Conservation (phyloP, 768 basidiomycete species). For the Hydnum rufescens region DNA sequence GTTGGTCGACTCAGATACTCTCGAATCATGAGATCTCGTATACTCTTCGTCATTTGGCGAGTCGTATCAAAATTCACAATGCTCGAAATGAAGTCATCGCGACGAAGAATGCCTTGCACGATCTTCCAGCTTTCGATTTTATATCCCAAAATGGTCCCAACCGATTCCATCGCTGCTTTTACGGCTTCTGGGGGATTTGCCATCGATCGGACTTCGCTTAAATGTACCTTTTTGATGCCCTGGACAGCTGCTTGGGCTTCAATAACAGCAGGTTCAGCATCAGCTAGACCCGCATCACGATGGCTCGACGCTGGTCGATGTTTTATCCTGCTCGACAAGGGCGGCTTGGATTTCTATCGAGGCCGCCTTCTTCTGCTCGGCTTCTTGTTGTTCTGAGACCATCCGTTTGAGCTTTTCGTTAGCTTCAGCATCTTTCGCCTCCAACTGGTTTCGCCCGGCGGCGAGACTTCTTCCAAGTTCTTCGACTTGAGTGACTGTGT, state of each 20-base stretch:
- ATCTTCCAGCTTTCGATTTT: constrained; percentile 94
- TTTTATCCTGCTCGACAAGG: constrained; percentile 71
- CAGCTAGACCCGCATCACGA: constrained; percentile 93
- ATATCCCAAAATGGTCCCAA: constrained; percentile 88
- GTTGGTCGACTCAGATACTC: constrained; percentile 82
- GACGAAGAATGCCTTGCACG: constrained; percentile 85
- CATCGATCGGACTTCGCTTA: constrained; percentile 96
- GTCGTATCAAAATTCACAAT: constrained; percentile 93
- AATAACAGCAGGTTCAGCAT: constrained; percentile 90
- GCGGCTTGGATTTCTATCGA: constrained; percentile 93
- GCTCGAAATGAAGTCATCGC: constrained; percentile 89
- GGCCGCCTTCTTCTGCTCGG: constrained; percentile 92
- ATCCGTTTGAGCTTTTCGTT: constrained; percentile 95
- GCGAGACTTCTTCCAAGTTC: constrained; percentile 89
- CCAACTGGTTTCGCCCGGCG: constrained; percentile 76
- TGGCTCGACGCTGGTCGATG: constrained; percentile 75
- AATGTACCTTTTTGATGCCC: constrained; percentile 85
- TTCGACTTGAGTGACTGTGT: constrained; percentile 94
- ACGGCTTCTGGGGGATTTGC: constrained; percentile 96
- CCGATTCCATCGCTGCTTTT: constrained; percentile 96
- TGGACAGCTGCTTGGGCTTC: constrained; percentile 94
- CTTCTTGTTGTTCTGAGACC: constrained; percentile 97
- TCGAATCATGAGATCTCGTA: constrained; percentile 80
- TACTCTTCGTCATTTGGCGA: constrained; percentile 67
- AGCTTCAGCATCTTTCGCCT: constrained; percentile 85